Base-by-base conservation (phyloP, 2,329 filamentous ascomycete species). In the Verticillium isaacii region DNA sequence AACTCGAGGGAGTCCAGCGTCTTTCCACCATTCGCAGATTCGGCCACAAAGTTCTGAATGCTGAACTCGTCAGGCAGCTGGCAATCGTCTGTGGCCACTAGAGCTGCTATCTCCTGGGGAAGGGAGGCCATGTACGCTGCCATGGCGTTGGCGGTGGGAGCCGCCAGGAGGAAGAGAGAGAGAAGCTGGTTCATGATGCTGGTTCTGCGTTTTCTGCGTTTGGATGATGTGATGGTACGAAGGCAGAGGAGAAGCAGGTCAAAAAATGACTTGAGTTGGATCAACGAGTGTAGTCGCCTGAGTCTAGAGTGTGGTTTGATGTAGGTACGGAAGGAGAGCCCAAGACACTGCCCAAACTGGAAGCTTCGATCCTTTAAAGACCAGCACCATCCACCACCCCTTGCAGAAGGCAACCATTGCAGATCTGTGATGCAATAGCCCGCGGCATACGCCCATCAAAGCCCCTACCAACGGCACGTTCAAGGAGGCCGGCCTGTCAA, bases 51-150 rank as follows among this genome's bases (percentile, higher is more conserved):
- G 62, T 77, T 65, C 25, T 69, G 65, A 64, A 83, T 67, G 41
- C 71, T 71, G 63, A 75, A 83, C 32, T 70, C 65, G 32, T 70
- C 65, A 4, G 79, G 80, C 4, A 79, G 68, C 34, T 68, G 67
- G 66, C 78, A 80, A 59, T 65, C 62, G 19, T 68, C 61, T 17
- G 63, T 58, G 11, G 63, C 62, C 12, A 68, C 60, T 59, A 60
- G 57, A 29, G 63, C 41, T 57, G 61, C 60, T 25, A 68, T 41
- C 19, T 59, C 14, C 32, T 62, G 66, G 23, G 64, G 64, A n/a
- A 69, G 60, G 4, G 65, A 25, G 12, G 64, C 59, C 61, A 65
- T 64, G 62, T 68, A 68, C 19, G 60, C 61, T 39, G 64, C 64
- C 37, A 55, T 59, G 41, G 29, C 45, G 34, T 60, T 59, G 8